Evolutionary conservation across 2,329 filamentous ascomycete species (phyloP).

Genomic region (Cadophora malorum): DNA sequence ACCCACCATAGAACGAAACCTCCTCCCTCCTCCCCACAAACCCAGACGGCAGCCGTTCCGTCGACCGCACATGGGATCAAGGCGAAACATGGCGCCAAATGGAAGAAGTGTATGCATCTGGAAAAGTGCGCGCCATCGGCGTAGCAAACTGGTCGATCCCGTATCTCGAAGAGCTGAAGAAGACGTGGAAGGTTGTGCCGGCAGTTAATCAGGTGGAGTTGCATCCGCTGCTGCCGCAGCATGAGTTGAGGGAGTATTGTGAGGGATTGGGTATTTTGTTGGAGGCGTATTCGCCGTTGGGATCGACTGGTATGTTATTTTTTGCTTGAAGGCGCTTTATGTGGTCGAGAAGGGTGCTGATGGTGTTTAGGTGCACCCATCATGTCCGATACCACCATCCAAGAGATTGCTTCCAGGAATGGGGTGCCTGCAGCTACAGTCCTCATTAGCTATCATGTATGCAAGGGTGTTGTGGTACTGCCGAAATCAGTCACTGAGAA

Average conservation of each 20-base stretch:
- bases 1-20: neutral
- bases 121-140: slow-evolving; percentile 56
- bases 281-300: neutral
- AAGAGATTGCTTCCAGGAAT: neutral
- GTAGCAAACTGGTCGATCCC: slow-evolving; percentile 46
- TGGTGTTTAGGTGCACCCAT: neutral
- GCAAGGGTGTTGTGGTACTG: neutral
- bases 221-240: slow-evolving; percentile 61
- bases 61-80: neutral
- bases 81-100: neutral
- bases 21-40: neutral
- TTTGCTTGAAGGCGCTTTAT: too few relatives aligned
- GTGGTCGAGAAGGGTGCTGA: too few relatives aligned
- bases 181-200: slow-evolving; percentile 53
- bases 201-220: slow-evolving; percentile 65
- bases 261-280: neutral
- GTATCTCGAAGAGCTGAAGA: slow-evolving; percentile 45
- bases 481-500: neutral
- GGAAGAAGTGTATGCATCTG: slow-evolving; percentile 49
- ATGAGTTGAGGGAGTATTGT: slow-evolving; percentile 54
- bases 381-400: neutral
- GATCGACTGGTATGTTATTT: neutral
- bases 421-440: neutral
- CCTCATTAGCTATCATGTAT: neutral
- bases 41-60: neutral